Conservation (phyloP, 768 basidiomycete species). For the Xerocomellus chrysenteron region DNA sequence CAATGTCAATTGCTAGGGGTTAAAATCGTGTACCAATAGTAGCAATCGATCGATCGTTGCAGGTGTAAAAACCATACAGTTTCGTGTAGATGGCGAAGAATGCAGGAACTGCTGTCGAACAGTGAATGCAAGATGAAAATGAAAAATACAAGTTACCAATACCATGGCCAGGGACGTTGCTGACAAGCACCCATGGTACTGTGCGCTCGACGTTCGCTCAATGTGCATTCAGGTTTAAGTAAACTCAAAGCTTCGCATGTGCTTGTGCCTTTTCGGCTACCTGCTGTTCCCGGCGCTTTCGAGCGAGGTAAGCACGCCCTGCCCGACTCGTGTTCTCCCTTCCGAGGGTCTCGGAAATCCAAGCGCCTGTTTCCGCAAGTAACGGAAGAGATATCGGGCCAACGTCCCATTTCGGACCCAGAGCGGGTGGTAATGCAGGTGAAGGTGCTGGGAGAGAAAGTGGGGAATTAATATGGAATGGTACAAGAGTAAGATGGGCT, state of each 20-base stretch:
- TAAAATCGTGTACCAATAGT: too few species aligned
- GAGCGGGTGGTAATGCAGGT: not conserved
- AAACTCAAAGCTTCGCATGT: constrained; percentile 8
- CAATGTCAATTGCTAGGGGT: too few species aligned
- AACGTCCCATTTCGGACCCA: constrained; percentile 26
- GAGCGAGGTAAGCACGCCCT: constrained; percentile 67
- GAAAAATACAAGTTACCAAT: not conserved
- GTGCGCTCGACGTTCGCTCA: not conserved
- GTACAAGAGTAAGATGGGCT: not conserved
- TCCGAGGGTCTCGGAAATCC: constrained; percentile 72
- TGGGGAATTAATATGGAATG: not conserved
- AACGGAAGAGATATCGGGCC: constrained; percentile 58
- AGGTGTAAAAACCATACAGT: not conserved
- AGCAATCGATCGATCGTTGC: too few species aligned
- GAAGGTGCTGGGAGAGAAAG: not conserved
- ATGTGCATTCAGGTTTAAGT: not conserved
- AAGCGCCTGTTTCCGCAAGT: constrained; percentile 75
- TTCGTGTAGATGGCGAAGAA: not conserved
- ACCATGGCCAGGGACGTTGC: too few species aligned
- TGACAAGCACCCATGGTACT: too few species aligned
- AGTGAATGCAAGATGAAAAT: not conserved
- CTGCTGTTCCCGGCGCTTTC: constrained; percentile 37
- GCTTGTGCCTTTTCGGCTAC: constrained; percentile 15
- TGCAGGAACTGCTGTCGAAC: not conserved
- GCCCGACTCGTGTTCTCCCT: constrained; percentile 73